Conservation (phyloP, 192 early-diverging fungal genomes). For the Coemansia sp. region DNA sequence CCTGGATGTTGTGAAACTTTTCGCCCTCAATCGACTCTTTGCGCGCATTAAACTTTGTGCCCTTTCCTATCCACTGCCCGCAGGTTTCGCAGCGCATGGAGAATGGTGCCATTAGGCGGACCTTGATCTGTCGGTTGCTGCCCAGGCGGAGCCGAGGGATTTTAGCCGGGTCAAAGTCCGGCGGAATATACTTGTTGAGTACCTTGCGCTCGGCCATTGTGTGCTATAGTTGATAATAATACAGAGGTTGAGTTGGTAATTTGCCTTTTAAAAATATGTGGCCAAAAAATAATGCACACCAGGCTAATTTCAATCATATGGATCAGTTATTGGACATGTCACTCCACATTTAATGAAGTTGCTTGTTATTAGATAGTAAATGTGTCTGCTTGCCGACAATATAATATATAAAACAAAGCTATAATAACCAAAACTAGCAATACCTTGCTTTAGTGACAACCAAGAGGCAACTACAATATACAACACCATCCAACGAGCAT, state of each 20-base stretch:
- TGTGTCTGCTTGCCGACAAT: too few species aligned
- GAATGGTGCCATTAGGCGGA: conserved; percentile 97
- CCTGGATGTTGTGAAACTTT: conserved; percentile 69
- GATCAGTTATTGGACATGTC: too few species aligned
- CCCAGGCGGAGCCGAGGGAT: conserved; percentile 79
- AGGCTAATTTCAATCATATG: too few species aligned
- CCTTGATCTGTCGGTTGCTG: conserved; percentile 87
- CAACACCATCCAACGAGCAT: too few species aligned
- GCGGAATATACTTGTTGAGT: conserved; percentile 94
- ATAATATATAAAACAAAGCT: too few species aligned
- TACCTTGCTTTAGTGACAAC: too few species aligned
- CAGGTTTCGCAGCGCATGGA: conserved; percentile 97
- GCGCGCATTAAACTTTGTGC: conserved; percentile 97
- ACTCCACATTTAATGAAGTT: too few species aligned
- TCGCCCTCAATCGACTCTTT: conserved; percentile 67
- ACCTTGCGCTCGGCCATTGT: conserved; percentile 91
- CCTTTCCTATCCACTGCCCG: conserved; percentile 96
- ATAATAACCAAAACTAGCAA: too few species aligned
- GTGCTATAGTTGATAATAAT: background rate
- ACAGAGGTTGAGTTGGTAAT: background rate
- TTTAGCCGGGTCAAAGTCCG: conserved; percentile 96
- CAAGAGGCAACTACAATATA: too few species aligned
- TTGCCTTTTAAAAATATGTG: too few species aligned
- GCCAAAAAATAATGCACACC: too few species aligned
- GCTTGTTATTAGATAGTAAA: too few species aligned